Conservation (phyloP, 1,284 basidiomycete species). For the Pterulicium gracile region DNA sequence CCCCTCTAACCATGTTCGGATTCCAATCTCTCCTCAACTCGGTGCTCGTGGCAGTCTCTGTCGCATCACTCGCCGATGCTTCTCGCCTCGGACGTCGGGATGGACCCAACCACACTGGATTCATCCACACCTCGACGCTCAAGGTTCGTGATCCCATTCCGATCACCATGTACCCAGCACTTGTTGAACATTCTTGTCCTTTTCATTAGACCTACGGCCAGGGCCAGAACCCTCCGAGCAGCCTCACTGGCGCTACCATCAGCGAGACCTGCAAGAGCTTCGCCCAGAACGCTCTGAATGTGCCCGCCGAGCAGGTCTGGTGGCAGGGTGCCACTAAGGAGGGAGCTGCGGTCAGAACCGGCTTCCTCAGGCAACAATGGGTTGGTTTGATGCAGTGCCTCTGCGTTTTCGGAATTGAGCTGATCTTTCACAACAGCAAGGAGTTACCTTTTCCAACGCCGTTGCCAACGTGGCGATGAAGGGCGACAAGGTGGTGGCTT, state of each 20-base stretch:
- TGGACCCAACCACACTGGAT: not conserved
- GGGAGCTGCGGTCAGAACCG: not conserved
- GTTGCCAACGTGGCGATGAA: constrained; percentile 1
- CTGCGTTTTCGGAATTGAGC: not conserved
- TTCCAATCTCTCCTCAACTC: not conserved
- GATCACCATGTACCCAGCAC: not conserved
- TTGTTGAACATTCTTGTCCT: not conserved
- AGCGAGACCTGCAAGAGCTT: not conserved
- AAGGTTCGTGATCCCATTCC: not conserved
- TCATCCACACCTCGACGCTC: not conserved
- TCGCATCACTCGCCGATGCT: not conserved
- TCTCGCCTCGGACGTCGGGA: not conserved
- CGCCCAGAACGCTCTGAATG: not conserved
- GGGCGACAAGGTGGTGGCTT: not conserved
- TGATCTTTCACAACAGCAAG: not conserved
- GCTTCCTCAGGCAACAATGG: not conserved
- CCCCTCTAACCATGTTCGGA: not conserved
- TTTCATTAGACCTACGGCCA: not conserved
- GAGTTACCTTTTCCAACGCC: not conserved
- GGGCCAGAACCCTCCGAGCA: not conserved
- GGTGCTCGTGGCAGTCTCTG: not conserved
- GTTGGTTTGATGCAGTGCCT: not conserved
- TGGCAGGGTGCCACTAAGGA: not conserved
- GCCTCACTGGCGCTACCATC: not conserved
- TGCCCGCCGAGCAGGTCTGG: not conserved